Conservation (phyloP, 2,329 filamentous ascomycete species). For the Pseudogymnoascus sp. region DNA sequence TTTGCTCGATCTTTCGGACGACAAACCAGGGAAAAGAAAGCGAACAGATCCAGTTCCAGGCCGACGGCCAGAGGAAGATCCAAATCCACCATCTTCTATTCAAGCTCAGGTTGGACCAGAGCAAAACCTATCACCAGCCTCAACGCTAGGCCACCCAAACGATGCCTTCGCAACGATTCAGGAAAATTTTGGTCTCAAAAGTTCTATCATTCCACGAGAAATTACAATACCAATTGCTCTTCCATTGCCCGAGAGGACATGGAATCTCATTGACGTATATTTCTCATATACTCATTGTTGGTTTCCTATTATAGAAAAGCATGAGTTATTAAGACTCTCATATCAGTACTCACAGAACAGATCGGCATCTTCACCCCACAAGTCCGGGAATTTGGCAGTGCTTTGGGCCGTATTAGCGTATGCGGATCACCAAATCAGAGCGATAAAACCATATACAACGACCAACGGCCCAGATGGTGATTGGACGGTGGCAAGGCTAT, state of each 20-base stretch:
- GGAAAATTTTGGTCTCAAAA: not conserved
- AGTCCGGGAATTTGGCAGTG: slow-evolving; percentile 44
- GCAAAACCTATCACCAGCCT: not conserved
- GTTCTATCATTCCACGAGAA: not conserved
- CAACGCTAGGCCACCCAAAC: not conserved
- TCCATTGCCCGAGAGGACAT: slow-evolving; percentile 27
- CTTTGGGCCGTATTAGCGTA: slow-evolving; percentile 56
- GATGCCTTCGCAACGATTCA: not conserved
- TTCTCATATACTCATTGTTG: slow-evolving; percentile 71
- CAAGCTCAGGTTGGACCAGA: not conserved
- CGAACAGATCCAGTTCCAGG: slow-evolving; percentile 16
- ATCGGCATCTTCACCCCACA: slow-evolving; percentile 8
- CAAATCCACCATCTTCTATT: not conserved
- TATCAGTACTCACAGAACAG: slow-evolving; percentile 28
- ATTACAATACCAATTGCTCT: not conserved
- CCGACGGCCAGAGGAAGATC: not conserved
- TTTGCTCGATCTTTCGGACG: slow-evolving; percentile 23
- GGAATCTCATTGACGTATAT: slow-evolving; percentile 60
- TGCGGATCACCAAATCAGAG: slow-evolving; percentile 48
- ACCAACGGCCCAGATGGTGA: slow-evolving; percentile 22
- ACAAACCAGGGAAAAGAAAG: slow-evolving; percentile 24
- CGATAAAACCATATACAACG: slow-evolving; percentile 19
- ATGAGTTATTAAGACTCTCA: slow-evolving; percentile 33
- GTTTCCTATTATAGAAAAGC: slow-evolving; percentile 67
- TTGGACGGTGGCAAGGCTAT: slow-evolving; percentile 37